Conservation (phyloP, 192 early-diverging fungal genomes). For the Chytriomyces confervae region DNA sequence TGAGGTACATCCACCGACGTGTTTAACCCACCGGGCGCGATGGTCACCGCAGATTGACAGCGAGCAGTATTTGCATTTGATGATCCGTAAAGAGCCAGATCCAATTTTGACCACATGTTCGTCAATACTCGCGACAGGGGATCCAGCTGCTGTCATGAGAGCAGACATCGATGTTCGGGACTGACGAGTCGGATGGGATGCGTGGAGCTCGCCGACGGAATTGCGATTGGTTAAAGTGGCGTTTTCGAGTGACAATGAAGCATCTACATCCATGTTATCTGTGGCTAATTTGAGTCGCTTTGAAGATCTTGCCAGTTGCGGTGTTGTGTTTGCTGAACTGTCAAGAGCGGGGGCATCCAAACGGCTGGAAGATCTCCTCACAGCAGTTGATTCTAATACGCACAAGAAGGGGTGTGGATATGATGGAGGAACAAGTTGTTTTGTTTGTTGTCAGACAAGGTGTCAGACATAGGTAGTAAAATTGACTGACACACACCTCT, state of each 20-base stretch:
- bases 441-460: too few relatives aligned
- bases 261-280: neutral
- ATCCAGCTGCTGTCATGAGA: too few relatives aligned
- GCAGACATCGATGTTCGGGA: neutral
- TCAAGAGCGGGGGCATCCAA: too few relatives aligned
- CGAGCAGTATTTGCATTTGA: conserved; percentile 10
- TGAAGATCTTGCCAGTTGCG: neutral
- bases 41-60: neutral
- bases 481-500: too few relatives aligned
- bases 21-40: conserved; percentile 1
- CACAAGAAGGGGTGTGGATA: too few relatives aligned
- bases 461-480: too few relatives aligned
- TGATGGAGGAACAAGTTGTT: too few relatives aligned
- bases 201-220: neutral
- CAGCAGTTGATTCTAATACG: too few relatives aligned
- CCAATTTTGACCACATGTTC: conserved; percentile 8
- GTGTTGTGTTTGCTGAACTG: neutral
- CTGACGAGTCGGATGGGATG: neutral
- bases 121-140: conserved; percentile 1
- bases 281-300: neutral
- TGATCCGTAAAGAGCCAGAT: neutral
- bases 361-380: too few relatives aligned
- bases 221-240: neutral
- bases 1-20: neutral
- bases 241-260: too few relatives aligned